Conservation (phyloP, 768 basidiomycete species). For the Termitomyces sp. region DNA sequence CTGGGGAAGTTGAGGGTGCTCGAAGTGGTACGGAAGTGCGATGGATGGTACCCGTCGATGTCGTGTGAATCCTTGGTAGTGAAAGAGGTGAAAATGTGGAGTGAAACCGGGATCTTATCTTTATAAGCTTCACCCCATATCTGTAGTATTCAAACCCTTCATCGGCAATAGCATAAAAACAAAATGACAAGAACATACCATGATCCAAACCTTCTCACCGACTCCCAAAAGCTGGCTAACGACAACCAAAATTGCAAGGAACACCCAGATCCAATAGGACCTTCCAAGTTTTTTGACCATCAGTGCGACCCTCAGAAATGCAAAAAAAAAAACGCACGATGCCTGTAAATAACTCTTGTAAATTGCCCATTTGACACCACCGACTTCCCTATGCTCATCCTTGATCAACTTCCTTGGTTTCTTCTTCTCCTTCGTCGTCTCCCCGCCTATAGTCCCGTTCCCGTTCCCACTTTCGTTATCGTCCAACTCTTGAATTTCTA, state of each 20-base stretch:
- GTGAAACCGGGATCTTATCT: conserved; percentile 14
- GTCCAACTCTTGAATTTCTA: conserved; percentile 4
- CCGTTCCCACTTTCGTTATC: conserved; percentile 11
- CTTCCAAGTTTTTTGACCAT: conserved; percentile 21
- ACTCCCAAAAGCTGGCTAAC: conserved; percentile 48
- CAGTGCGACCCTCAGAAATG: neutral
- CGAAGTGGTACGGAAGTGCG: conserved; percentile 20
- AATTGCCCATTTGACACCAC: conserved; percentile 75
- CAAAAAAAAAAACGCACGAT: conserved; percentile 39
- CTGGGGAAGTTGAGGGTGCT: conserved; percentile 14
- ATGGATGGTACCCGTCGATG: conserved; percentile 25
- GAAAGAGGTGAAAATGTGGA: conserved; percentile 30
- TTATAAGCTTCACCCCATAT: conserved; percentile 66
- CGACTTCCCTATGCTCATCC: conserved; percentile 76
- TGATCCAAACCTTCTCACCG: conserved; percentile 71
- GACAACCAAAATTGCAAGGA: conserved; percentile 44
- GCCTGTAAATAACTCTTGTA: conserved; percentile 67
- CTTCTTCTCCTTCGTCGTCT: conserved; percentile 33
- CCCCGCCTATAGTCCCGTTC: conserved; percentile 20
- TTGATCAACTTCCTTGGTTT: conserved; percentile 71
- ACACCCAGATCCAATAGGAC: conserved; percentile 64
- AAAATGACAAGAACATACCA: conserved; percentile 27
- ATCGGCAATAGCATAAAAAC: neutral
- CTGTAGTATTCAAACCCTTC: conserved; percentile 18
- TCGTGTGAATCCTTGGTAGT: conserved; percentile 33